Conservation (phyloP, 2,329 filamentous ascomycete species). For the Zymoseptoria passerinii region DNA sequence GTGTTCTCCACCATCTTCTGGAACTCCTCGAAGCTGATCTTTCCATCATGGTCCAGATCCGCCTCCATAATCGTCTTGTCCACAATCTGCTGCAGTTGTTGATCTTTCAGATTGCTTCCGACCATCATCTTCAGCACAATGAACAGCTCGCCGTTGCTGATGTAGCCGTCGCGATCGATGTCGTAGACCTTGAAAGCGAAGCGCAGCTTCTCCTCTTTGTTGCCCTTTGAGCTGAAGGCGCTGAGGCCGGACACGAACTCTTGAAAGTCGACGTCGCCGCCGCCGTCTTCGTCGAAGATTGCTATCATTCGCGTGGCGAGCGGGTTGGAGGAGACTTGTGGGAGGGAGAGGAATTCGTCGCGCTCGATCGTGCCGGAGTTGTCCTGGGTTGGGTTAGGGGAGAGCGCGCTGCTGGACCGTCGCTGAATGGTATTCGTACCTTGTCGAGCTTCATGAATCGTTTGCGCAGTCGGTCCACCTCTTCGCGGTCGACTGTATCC, state of each 20-base stretch:
- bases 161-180: conserved; percentile 96
- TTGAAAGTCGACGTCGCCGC: conserved; percentile 96
- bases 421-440: conserved; percentile 43
- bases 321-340: conserved; percentile 95
- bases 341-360: conserved; percentile 93
- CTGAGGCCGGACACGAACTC: conserved; percentile 94
- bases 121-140: conserved; percentile 99
- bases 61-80: conserved; percentile 99
- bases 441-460: conserved; percentile 99
- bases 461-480: conserved; percentile 91
- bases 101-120: conserved; percentile 96
- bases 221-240: conserved; percentile 94
- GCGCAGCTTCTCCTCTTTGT: conserved; percentile 95
- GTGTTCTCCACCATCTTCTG: conserved; percentile 98
- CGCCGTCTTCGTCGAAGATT: conserved; percentile 97
- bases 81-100: conserved; percentile 96
- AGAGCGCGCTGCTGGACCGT: background rate
- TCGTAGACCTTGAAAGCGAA: conserved; percentile 99
- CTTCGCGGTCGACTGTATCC: conserved; percentile 79
- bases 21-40: conserved; percentile 99
- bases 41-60: conserved; percentile 88
- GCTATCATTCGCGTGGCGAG: conserved; percentile 98
- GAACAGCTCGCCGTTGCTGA: conserved; percentile 97
- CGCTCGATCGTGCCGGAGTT: conserved; percentile 97
- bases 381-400: conserved; percentile 52